Base-by-base conservation (phyloP, 2,329 filamentous ascomycete genomes). In the Talaromyces sp. region DNA sequence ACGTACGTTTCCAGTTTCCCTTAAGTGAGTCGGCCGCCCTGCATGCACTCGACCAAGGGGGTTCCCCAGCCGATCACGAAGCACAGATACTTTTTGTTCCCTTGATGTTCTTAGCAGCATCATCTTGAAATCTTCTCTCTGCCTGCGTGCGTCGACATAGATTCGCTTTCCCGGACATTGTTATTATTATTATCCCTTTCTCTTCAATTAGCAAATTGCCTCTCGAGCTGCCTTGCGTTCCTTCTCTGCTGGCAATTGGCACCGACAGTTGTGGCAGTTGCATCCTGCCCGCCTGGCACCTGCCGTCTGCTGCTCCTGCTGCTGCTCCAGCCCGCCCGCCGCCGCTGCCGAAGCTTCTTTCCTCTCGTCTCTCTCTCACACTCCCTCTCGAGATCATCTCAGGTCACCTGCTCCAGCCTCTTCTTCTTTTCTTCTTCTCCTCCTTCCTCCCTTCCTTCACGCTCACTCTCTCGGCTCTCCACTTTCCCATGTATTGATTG, bases 181-280 rank as follows among this genome's bases (percentile, higher is more conserved):
- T 27, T 22, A 8, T 49, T 25, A 45, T 45, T 64, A 19, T 19
- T 19, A 38, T 51, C 58, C 34, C 36, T 53, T 43, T 45, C 22
- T 34, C 56, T 36, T 31, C 22, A 36, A 22, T 22, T 40, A 25
- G 40, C 43, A 17, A 19, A 8, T 61, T 29, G 47, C 27, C 49
- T 31, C 49, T 54, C 56, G 65, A 60, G 53, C 65, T 62, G 65
- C 65, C 65, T 67, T 67, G 65, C 65, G 65, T 67, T 67, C 56
- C n/a, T 34, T 59, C 29, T 38, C 22, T 19, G 25, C 29, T 63
- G 43, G 43, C 47, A 51, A 15, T 53, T 66, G n/a, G 45, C 65
- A 45, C 43, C 56, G 54, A 54, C 62, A 59, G 40, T 64, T 61
- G 56, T 65, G 56, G 56, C 56, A 59, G 45, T 45, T 45, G 45